A percentile compares a stretch with the other conserved stretches of the same genome.
These are phyloP conservation scores for Kwoniella mangroviensis DNA, from an alignment of 768 basidiomycete species.

Conservation along the genomic window DNA sequence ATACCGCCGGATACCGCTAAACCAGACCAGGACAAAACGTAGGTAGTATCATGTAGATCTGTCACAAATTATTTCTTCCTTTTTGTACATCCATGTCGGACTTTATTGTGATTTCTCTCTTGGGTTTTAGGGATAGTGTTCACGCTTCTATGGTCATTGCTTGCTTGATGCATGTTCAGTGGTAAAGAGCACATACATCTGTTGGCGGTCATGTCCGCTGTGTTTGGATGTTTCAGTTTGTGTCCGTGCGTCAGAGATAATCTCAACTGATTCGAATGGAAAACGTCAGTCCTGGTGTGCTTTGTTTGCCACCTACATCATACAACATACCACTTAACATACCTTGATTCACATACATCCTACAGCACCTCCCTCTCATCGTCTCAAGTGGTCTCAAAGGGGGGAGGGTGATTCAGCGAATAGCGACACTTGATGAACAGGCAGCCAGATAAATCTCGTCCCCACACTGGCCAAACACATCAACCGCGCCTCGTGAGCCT, in stretches of 20 bases:
- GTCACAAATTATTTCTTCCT: neutral
- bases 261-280: neutral
- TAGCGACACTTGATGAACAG: neutral
- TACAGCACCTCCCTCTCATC: constrained; percentile 13
- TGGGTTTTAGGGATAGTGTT: neutral
- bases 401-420: constrained; percentile 1
- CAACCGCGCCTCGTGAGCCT: neutral
- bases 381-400: neutral
- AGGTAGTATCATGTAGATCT: neutral
- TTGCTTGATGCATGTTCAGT: neutral
- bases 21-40: neutral
- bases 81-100: neutral
- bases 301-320: neutral
- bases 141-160: neutral
- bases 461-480: neutral
- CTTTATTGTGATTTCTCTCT: no score
- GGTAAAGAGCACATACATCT: neutral
- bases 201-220: constrained; percentile 1
- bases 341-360: constrained; percentile 32
- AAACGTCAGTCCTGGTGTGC: neutral
- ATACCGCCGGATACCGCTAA: neutral
- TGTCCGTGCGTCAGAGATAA: neutral
- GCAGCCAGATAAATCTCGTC: no score
- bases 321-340: no score
- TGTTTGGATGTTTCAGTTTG: neutral